Conservation (phyloP, 1,139 yeast species). For the Hyphopichia buzzinii region DNA sequence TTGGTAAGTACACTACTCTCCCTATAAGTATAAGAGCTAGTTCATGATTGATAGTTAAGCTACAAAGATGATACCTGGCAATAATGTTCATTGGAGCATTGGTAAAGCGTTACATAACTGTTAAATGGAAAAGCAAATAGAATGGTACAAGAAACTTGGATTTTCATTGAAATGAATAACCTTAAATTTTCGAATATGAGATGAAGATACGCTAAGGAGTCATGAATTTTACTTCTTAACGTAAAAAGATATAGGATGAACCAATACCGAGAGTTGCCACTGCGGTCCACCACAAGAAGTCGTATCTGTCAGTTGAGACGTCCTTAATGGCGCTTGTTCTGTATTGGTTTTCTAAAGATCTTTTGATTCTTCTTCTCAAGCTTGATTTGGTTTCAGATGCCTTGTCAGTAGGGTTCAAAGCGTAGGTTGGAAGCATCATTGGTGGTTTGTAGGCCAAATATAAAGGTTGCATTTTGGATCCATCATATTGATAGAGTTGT, state of each 20-base stretch:
- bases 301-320: conserved; percentile 38
- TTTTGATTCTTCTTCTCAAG: conserved; percentile 51
- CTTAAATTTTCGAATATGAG: no score
- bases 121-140: no score
- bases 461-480: conserved; percentile 79
- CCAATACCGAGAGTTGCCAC: conserved; percentile 27
- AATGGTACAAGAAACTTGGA: no score
- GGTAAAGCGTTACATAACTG: no score
- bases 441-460: conserved; percentile 93
- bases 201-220: no score
- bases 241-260: conserved; percentile 21
- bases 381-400: conserved; percentile 39
- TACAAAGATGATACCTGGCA: no score
- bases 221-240: no score
- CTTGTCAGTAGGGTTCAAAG: conserved; percentile 78
- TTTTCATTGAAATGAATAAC: no score
- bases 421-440: conserved; percentile 89
- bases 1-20: not conserved
- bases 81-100: no score
- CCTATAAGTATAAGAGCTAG: not conserved
- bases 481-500: conserved; percentile 77
- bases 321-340: conserved; percentile 71
- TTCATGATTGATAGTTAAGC: no score
- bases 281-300: conserved; percentile 46
- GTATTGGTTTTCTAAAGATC: conserved; percentile 76